Conservation (phyloP, 768 basidiomycete species). For the Lactarius psammicola region DNA sequence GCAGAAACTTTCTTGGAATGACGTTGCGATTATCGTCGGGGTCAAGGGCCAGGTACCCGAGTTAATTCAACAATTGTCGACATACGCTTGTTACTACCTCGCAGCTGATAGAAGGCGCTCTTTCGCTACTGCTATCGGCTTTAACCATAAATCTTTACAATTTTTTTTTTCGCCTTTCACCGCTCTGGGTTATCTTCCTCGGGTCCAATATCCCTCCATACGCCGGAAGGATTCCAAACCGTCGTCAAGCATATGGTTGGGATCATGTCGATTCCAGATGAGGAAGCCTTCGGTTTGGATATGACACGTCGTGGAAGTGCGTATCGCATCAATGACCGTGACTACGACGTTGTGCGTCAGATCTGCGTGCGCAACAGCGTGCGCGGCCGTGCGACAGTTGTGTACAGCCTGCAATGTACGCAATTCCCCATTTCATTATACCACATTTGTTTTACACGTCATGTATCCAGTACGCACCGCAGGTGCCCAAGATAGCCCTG, state of each 20-base stretch:
- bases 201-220: background rate
- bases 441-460: background rate
- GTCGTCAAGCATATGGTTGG: constrained; percentile 1
- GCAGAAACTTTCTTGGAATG: background rate
- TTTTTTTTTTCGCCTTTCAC: background rate
- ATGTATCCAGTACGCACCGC: background rate
- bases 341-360: background rate
- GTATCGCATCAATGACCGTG: background rate
- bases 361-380: background rate
- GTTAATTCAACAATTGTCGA: background rate
- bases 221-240: background rate
- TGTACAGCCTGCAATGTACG: background rate
- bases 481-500: background rate
- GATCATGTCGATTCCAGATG: background rate
- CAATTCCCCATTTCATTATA: background rate
- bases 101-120: background rate
- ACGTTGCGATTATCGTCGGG: background rate
- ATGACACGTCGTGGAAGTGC: background rate
- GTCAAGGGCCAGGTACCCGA: background rate
- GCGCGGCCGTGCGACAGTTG: background rate
- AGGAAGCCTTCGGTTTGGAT: background rate
- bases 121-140: background rate
- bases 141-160: background rate
- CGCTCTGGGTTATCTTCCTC: constrained; percentile 1
- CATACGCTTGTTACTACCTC: background rate